Conservation (phyloP, 345 rosid species). For the Populus deltoides region DNA sequence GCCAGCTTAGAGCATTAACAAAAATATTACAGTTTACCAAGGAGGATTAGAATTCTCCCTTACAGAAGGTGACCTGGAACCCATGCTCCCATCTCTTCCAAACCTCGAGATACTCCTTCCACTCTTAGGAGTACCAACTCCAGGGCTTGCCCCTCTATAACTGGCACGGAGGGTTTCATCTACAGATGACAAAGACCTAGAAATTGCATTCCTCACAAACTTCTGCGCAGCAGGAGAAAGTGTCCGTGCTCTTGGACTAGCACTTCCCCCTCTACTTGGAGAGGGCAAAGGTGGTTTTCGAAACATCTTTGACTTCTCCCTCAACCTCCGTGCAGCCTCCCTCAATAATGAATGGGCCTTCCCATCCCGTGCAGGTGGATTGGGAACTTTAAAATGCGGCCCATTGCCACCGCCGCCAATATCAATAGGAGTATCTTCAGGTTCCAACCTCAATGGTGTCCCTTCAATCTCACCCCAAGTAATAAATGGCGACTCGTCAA, state of each 20-base stretch:
- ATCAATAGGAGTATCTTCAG: slow-evolving; percentile 85
- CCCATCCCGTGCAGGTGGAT: slow-evolving; percentile 68
- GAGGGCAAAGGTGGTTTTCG: slow-evolving; percentile 90
- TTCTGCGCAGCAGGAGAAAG: slow-evolving; percentile 97
- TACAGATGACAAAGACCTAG: slow-evolving; percentile 73
- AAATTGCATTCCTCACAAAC: slow-evolving; percentile 81
- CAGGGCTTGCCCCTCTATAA: slow-evolving; percentile 83
- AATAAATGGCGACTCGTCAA: slow-evolving; percentile 83
- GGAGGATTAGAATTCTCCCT: slow-evolving; percentile 53
- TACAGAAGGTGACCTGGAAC: slow-evolving; percentile 50
- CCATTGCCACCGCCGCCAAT: slow-evolving; percentile 78
- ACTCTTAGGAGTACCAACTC: slow-evolving; percentile 61
- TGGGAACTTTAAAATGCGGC: slow-evolving; percentile 73
- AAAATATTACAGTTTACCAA: slow-evolving; percentile 33
- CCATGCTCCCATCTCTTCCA: slow-evolving; percentile 64
- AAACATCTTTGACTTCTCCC: slow-evolving; percentile 78
- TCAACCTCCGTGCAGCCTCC: slow-evolving; percentile 79
- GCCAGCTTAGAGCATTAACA: background rate
- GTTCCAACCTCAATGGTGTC: slow-evolving; percentile 82
- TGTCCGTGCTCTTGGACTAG: slow-evolving; percentile 72
- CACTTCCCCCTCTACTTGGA: slow-evolving; percentile 82
- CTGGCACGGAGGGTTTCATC: slow-evolving; percentile 96
- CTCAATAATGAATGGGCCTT: slow-evolving; percentile 85
- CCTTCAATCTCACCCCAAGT: slow-evolving; percentile 99
- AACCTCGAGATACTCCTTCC: slow-evolving; percentile 74